These are phyloP conservation scores for Xylariales sp. DNA, from an alignment of 2,329 filamentous ascomycete genomes.

Conservation along the genomic window DNA sequence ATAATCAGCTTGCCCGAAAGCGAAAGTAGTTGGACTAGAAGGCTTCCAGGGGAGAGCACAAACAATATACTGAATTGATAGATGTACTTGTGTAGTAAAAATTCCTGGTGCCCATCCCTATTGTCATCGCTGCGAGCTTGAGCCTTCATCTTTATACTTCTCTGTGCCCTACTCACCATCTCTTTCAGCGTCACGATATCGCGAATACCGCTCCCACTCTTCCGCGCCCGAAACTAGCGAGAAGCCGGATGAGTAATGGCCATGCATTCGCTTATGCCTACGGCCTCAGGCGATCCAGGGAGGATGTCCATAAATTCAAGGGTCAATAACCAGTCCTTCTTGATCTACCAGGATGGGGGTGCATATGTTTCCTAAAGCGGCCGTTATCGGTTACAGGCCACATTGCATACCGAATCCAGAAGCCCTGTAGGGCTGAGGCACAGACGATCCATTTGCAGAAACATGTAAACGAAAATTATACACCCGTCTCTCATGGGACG, in stretches of 20 bases:
- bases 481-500: background rate
- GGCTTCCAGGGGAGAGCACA: background rate
- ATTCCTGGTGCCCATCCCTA: background rate
- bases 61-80: background rate
- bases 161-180: background rate
- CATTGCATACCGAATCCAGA: background rate
- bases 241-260: slow-evolving; percentile 24
- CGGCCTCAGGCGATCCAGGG: background rate
- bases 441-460: no score
- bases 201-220: slow-evolving; percentile 9
- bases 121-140: background rate
- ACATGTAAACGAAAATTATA: background rate
- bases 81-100: background rate
- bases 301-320: background rate
- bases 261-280: slow-evolving; percentile 19
- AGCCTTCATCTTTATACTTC: slow-evolving; percentile 25
- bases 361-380: background rate
- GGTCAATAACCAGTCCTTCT: slow-evolving; percentile 8
- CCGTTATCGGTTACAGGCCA: background rate
- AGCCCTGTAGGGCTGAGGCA: slow-evolving; percentile 9
- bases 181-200: background rate
- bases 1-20: background rate
- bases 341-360: background rate
- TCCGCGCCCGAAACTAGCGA: background rate
- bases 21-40: background rate